These are phyloP conservation scores for Talaromyces amestolkiae DNA, from an alignment of 2,329 filamentous ascomycete genomes.

Conservation along the genomic window DNA sequence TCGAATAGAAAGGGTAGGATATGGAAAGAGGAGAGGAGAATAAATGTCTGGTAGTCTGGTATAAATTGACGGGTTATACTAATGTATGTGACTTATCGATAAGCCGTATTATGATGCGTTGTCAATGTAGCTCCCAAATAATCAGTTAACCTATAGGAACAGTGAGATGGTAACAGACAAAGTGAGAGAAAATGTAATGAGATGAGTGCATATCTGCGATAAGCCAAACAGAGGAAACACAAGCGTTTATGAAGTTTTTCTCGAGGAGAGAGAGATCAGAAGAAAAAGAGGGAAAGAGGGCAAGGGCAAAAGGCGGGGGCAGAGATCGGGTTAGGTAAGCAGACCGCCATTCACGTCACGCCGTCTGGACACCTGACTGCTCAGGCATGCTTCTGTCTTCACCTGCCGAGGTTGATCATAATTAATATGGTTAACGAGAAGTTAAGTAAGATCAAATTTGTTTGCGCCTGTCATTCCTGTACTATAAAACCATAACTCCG, in stretches of 20 bases:
- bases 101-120: conserved; percentile 12
- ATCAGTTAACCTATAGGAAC: conserved; percentile 21
- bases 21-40: not conserved
- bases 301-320: not conserved
- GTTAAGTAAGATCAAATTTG: not conserved
- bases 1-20: not conserved
- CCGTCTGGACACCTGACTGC: conserved; percentile 2
- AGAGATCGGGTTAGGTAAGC: conserved; percentile 1
- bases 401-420: not conserved
- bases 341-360: conserved; percentile 8
- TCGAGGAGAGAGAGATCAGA: not conserved
- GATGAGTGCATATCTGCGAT: conserved; percentile 16
- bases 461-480: not conserved
- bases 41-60: not conserved
- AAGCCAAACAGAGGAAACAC: conserved; percentile 3
- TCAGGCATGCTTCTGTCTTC: not conserved
- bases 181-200: not conserved
- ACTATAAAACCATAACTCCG: not conserved
- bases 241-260: not conserved
- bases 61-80: not conserved
- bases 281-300: not conserved
- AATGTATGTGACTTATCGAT: conserved; percentile 6
- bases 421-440: not conserved
- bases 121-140: conserved; percentile 2
- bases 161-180: conserved; percentile 15